phyloP scores from a whole-genome alignment of 148 eudicot genomes.

The Linanthus parryae region DNA sequence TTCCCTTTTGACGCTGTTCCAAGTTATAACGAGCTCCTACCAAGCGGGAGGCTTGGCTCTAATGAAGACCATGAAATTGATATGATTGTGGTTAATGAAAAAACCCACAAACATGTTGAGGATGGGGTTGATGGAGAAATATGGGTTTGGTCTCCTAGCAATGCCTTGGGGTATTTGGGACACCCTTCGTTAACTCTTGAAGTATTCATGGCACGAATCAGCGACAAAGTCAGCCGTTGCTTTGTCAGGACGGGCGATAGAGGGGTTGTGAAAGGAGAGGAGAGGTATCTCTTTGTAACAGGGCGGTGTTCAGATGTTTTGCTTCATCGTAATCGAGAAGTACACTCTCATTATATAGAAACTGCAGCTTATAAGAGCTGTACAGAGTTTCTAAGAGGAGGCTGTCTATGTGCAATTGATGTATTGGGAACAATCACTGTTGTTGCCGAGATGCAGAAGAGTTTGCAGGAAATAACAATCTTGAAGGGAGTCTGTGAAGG shows the following conservation, averaged over 20 bases:
- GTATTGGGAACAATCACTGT: constrained; percentile 12
- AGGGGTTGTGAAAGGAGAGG: constrained; percentile 33
- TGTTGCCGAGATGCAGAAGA: constrained; percentile 36
- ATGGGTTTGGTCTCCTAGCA: constrained; percentile 45
- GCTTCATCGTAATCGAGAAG: constrained; percentile 13
- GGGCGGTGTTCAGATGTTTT: constrained; percentile 32
- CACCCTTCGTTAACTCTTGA: constrained; percentile 34
- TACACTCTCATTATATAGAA: constrained; percentile 42
- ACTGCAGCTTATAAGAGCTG: constrained; percentile 25
- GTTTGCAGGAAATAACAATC: constrained; percentile 5
- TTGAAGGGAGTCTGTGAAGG: constrained; percentile 28
- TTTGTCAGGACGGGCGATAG: constrained; percentile 38
- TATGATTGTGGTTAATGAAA: constrained; percentile 34
- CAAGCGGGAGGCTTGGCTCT: constrained; percentile 34
- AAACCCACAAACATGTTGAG: constrained; percentile 23
- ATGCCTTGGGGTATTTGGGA: constrained; percentile 35
- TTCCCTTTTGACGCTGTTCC: constrained; percentile 12
- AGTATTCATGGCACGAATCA: constrained; percentile 18
- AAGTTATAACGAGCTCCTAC: constrained; percentile 26
- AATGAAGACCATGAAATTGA: constrained; percentile 16
- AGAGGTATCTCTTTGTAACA: constrained; percentile 32
- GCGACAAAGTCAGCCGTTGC: constrained; percentile 7
- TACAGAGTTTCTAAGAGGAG: constrained; percentile 25
- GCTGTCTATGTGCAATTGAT: constrained; percentile 36
- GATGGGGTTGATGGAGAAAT: constrained; percentile 49